Percentiles rank a stretch among this genome's conserved stretches.
phyloP scores from a whole-genome alignment of 73 alveolate genomes.

The Symbiodinium natans region DNA sequence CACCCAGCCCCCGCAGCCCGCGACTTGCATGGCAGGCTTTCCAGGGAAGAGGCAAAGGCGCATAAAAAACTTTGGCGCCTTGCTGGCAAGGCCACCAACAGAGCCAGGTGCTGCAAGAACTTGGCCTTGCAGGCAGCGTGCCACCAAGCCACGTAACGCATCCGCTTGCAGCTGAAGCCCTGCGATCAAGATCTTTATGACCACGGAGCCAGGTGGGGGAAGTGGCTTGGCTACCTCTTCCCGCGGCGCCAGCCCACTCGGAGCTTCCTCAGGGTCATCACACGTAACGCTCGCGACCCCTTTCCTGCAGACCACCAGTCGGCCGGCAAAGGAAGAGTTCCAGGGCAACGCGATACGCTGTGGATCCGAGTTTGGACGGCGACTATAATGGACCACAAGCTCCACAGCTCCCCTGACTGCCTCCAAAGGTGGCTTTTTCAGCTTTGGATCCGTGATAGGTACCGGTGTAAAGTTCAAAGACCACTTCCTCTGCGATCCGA shows the following conservation, averaged over 20 bases:
- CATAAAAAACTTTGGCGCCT: conserved; percentile 57
- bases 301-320: conserved; percentile 42
- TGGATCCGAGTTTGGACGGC: conserved; percentile 27
- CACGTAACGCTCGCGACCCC: conserved; percentile 18
- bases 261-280: conserved; percentile 63
- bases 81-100: conserved; percentile 42
- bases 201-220: conserved; percentile 64
- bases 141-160: conserved; percentile 65
- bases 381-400: conserved; percentile 21
- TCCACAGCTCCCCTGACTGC: conserved; percentile 13
- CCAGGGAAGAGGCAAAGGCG: conserved; percentile 81
- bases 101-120: conserved; percentile 42
- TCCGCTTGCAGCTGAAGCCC: conserved; percentile 61
- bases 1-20: conserved; percentile 75
- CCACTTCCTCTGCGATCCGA: conserved; percentile 9
- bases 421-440: conserved; percentile 27
- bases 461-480: background rate
- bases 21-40: conserved; percentile 45
- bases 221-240: conserved; percentile 18
- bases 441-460: conserved; percentile 40
- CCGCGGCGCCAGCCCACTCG: conserved; percentile 38
- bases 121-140: conserved; percentile 58
- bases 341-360: conserved; percentile 50
- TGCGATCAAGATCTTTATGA: background rate
- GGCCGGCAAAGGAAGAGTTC: conserved; percentile 80